Evolutionary conservation across 2,329 filamentous ascomycete species (phyloP).

Genomic region (Phyllosticta citrichinensis): DNA sequence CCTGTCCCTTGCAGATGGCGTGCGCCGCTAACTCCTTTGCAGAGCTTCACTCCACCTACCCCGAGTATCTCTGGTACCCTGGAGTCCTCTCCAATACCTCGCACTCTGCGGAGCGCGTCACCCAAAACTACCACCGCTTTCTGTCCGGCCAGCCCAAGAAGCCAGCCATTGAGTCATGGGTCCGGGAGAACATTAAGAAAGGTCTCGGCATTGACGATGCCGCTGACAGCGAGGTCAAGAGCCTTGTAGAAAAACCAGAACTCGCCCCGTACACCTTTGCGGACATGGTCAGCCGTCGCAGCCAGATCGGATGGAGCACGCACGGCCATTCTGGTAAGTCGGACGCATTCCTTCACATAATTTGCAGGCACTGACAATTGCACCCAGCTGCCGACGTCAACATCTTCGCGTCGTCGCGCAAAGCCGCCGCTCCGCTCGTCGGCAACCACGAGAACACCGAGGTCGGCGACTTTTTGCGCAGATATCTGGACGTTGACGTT

Average conservation of each 20-base stretch:
- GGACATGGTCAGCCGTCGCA: slow-evolving; percentile 76
- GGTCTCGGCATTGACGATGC: slow-evolving; percentile 71
- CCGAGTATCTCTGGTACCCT: slow-evolving; percentile 72
- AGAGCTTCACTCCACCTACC: slow-evolving; percentile 53
- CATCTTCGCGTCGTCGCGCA: slow-evolving; percentile 72
- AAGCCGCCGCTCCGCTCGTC: slow-evolving; percentile 50
- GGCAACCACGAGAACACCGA: slow-evolving; percentile 96
- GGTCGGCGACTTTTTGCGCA: slow-evolving; percentile 68
- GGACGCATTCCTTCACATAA: not conserved
- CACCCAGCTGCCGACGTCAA: slow-evolving; percentile 77
- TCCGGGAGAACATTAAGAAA: slow-evolving; percentile 57
- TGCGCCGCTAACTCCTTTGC: not conserved
- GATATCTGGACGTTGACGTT: slow-evolving; percentile 73
- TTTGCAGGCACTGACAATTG: not conserved
- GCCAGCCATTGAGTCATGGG: slow-evolving; percentile 42
- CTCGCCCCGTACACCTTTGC: slow-evolving; percentile 57
- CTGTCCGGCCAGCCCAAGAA: slow-evolving; percentile 31
- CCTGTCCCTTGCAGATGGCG: not conserved
- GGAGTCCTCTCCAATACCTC: slow-evolving; percentile 70
- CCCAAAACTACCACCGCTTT: slow-evolving; percentile 51
- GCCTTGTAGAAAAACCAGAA: slow-evolving; percentile 50
- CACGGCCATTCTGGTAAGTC: slow-evolving; percentile 59
- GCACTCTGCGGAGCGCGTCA: slow-evolving; percentile 61
- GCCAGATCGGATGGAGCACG: slow-evolving; percentile 87
- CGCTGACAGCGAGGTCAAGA: slow-evolving; percentile 57